A percentile compares a stretch with the other conserved stretches of the same genome.
phyloP scores from a whole-genome alignment of 148 eudicot species.

The Chenopodium formosanum region DNA sequence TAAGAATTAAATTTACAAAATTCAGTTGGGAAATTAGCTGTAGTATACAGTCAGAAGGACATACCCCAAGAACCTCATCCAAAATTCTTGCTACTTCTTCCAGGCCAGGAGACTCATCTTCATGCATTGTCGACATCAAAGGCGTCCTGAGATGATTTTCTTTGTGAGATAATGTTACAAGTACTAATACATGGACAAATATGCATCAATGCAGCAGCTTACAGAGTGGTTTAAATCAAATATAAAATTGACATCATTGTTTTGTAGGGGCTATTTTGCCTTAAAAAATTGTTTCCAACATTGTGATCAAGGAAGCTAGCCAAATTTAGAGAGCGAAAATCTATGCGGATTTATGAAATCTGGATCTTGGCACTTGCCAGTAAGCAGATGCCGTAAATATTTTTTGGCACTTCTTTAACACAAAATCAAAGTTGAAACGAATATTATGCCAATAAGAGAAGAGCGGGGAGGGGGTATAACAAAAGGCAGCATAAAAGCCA shows the following conservation, averaged over 20 bases:
- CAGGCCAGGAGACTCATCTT: conserved; percentile 70
- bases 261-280: too few species aligned
- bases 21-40: not conserved
- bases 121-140: conserved; percentile 71
- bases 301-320: not conserved
- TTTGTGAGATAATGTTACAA: not conserved
- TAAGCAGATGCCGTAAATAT: not conserved
- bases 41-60: not conserved
- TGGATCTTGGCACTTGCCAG: not conserved
- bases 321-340: not conserved
- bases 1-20: not conserved
- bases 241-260: too few species aligned
- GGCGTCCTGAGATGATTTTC: conserved; percentile 48
- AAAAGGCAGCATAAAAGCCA: not conserved
- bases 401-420: not conserved
- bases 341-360: not conserved
- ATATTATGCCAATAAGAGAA: not conserved
- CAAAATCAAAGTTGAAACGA: not conserved
- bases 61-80: conserved; percentile 64
- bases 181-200: not conserved
- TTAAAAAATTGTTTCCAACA: too few species aligned
- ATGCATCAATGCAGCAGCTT: not conserved
- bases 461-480: not conserved
- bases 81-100: conserved; percentile 66
- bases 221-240: not conserved